phyloP scores from a whole-genome alignment of 208 protist species.

The Leishmania guyanensis region DNA sequence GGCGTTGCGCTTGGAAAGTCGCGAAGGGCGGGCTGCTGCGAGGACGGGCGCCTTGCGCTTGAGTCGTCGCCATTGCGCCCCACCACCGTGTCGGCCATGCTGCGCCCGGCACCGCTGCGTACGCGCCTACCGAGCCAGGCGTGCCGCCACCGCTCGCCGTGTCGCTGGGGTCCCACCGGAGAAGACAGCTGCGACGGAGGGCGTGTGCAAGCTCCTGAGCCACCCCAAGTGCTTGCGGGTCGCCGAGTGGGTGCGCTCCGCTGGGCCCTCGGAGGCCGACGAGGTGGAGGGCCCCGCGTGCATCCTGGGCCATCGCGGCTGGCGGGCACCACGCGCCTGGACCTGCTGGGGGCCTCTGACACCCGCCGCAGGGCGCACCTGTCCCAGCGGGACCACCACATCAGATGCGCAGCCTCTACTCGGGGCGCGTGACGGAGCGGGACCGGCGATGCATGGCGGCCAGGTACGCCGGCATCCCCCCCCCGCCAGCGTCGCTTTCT shows the following conservation, averaged over 20 bases:
- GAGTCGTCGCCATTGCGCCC: too few relatives aligned
- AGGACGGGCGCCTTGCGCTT: too few relatives aligned
- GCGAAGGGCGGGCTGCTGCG: too few relatives aligned
- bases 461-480: conserved; percentile 87
- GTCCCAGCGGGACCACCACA: conserved; percentile 83
- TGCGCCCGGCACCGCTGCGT: conserved; percentile 22
- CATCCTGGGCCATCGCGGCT: conserved; percentile 81
- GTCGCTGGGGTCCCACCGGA: conserved; percentile 67
- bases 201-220: conserved; percentile 51
- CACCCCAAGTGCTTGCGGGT: conserved; percentile 64
- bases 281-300: conserved; percentile 69
- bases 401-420: conserved; percentile 80
- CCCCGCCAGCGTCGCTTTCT: conserved; percentile 74
- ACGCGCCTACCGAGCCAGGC: conserved; percentile 24
- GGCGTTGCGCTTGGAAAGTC: too few relatives aligned
- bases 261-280: conserved; percentile 55
- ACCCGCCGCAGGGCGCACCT: conserved; percentile 74
- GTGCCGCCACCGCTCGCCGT: conserved; percentile 18
- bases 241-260: conserved; percentile 77
- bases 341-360: conserved; percentile 78
- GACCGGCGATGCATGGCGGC: conserved; percentile 79
- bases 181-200: conserved; percentile 65
- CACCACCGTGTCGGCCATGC: too few relatives aligned
- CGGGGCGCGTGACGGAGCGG: conserved; percentile 87
- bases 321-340: conserved; percentile 77